A percentile compares a stretch with the other conserved stretches of the same genome.
phyloP scores from a whole-genome alignment of 75 land plant species.

The Azolla pinnata region DNA sequence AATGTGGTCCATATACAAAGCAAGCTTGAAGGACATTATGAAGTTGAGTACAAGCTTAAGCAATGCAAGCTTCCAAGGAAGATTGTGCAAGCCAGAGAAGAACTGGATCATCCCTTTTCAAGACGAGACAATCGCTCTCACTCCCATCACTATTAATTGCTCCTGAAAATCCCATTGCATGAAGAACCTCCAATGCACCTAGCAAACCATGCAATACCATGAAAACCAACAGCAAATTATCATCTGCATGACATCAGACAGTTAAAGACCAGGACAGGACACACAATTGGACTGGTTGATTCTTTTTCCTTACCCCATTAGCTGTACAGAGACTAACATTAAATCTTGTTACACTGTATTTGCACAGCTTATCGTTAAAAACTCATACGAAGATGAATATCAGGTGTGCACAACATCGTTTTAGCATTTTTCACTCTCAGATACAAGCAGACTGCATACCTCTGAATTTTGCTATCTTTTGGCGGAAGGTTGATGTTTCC shows the following conservation, averaged over 20 bases:
- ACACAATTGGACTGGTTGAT: too few relatives aligned
- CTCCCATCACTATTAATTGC: constrained; percentile 26
- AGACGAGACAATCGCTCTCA: constrained; percentile 38
- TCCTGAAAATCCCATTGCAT: constrained; percentile 48
- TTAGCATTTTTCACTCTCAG: not conserved
- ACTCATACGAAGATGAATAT: not conserved
- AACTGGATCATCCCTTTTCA: constrained; percentile 75
- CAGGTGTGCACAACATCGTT: not conserved
- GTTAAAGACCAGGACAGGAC: too few relatives aligned
- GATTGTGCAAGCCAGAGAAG: constrained; percentile 82
- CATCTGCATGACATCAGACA: too few relatives aligned
- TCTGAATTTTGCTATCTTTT: not conserved
- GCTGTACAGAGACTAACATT: too few relatives aligned
- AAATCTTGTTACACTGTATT: too few relatives aligned
- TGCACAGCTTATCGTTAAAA: not conserved
- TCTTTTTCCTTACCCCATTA: too few relatives aligned
- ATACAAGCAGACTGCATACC: not conserved
- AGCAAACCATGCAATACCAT: too few relatives aligned
- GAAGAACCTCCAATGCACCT: constrained; percentile 79
- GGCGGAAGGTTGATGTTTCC: not conserved
- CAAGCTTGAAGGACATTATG: too few relatives aligned
- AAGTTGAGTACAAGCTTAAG: too few relatives aligned
- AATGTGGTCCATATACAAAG: too few relatives aligned
- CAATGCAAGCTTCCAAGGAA: constrained; percentile 32
- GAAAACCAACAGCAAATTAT: too few relatives aligned